These are phyloP conservation scores for Phallus indusiatus DNA, from an alignment of 768 basidiomycete species.

Conservation along the genomic window DNA sequence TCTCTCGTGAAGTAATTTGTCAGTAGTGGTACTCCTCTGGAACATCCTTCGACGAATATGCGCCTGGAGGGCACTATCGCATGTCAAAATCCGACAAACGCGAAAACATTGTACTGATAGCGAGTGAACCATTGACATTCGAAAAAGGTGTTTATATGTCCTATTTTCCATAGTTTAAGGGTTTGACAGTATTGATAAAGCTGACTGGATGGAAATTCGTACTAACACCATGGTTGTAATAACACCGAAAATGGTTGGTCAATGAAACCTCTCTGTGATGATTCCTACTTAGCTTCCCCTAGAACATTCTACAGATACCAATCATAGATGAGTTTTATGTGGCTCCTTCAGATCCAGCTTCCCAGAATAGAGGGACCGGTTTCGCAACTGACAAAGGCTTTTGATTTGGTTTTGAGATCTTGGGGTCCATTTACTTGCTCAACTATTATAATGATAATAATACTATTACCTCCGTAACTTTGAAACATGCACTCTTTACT, in stretches of 20 bases:
- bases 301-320: slow-evolving; percentile 84
- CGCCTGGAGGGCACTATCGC: slow-evolving; percentile 81
- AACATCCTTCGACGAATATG: slow-evolving; percentile 85
- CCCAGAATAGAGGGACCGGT: slow-evolving; percentile 58
- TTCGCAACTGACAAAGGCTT: slow-evolving; percentile 88
- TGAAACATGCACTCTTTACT: too few relatives aligned
- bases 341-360: slow-evolving; percentile 72
- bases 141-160: slow-evolving; percentile 58
- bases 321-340: slow-evolving; percentile 92
- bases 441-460: too few relatives aligned
- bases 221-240: slow-evolving; percentile 94
- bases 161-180: not conserved
- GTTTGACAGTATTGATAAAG: slow-evolving; percentile 24
- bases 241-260: slow-evolving; percentile 69
- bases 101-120: slow-evolving; percentile 94
- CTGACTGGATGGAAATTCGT: slow-evolving; percentile 99
- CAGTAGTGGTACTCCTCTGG: slow-evolving; percentile 89
- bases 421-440: too few relatives aligned
- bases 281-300: not conserved
- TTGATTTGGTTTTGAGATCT: too few relatives aligned
- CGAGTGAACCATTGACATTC: slow-evolving; percentile 92
- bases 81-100: slow-evolving; percentile 95
- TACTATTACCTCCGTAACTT: too few relatives aligned
- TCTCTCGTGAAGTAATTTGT: slow-evolving; percentile 6
- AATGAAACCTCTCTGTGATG: not conserved